Evolutionary conservation across 208 protist species (phyloP).

Genomic region (Wallacemonas rigidus): DNA sequence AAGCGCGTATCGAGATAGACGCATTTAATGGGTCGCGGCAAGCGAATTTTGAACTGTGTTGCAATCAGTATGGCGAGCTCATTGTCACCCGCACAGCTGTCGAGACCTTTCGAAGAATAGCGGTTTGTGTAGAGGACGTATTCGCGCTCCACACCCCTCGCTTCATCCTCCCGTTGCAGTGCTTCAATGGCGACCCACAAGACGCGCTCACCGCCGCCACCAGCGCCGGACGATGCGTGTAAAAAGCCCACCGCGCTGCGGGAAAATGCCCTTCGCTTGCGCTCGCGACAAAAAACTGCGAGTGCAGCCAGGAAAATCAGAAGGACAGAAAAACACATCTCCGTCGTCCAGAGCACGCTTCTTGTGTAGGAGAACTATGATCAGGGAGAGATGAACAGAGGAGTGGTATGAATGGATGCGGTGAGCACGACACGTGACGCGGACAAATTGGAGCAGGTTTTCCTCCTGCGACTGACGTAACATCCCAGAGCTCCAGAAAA

Average conservation of each 20-base stretch:
- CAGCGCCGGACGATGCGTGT: conserved; percentile 89
- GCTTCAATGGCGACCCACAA: conserved; percentile 90
- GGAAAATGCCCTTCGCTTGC: conserved; percentile 24
- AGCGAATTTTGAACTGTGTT: conserved; percentile 70
- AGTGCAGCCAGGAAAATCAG: conserved; percentile 12
- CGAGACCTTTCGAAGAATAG: conserved; percentile 16
- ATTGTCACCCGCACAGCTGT: background rate
- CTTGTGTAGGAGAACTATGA: background rate
- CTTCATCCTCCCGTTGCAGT: conserved; percentile 55
- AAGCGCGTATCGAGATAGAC: conserved; percentile 52
- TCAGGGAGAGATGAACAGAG: too few relatives aligned
- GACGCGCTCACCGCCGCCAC: conserved; percentile 97
- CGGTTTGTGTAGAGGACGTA: conserved; percentile 69
- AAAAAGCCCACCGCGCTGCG: conserved; percentile 84
- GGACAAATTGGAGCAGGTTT: too few relatives aligned
- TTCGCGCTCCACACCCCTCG: conserved; percentile 32
- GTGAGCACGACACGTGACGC: too few relatives aligned
- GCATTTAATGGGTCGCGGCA: conserved; percentile 58
- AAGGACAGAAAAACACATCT: background rate
- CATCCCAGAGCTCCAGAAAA: too few relatives aligned
- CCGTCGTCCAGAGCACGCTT: background rate
- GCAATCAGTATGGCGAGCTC: conserved; percentile 39
- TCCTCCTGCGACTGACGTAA: too few relatives aligned
- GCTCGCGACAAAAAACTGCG: conserved; percentile 25
- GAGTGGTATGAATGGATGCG: too few relatives aligned